Evolutionary conservation across 768 basidiomycete genomes (phyloP).

Genomic region (Trametes maxima): DNA sequence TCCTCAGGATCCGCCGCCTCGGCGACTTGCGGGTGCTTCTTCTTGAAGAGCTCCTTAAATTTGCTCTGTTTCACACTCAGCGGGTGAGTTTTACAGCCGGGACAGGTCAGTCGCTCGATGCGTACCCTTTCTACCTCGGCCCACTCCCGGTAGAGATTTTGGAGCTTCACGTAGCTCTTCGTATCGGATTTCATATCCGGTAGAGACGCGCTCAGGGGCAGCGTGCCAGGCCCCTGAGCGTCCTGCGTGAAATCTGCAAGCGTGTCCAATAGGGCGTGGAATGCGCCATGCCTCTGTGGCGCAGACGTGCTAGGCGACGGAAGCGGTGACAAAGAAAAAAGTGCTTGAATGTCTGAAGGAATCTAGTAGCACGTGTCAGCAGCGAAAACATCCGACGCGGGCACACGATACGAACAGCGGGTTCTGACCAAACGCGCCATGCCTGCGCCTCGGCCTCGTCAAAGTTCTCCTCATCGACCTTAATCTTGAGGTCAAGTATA

Average conservation of each 20-base stretch:
- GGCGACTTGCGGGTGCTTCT: conserved; percentile 41
- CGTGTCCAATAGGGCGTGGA: conserved; percentile 79
- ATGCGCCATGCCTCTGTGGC: conserved; percentile 45
- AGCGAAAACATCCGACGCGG: not conserved
- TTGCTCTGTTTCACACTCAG: conserved; percentile 13
- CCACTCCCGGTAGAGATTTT: conserved; percentile 79
- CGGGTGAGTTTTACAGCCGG: not conserved
- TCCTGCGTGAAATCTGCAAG: conserved; percentile 64
- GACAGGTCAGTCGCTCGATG: not conserved
- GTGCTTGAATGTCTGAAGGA: conserved; percentile 62
- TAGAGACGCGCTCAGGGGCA: conserved; percentile 84
- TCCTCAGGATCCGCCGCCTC: conserved; percentile 51
- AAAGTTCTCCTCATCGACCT: conserved; percentile 94
- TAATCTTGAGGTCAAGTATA: conserved; percentile 65
- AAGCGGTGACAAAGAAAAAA: conserved; percentile 67
- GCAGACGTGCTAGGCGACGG: conserved; percentile 36
- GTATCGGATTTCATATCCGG: conserved; percentile 98
- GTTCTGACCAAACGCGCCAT: conserved; percentile 74
- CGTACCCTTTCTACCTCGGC: conserved; percentile 67
- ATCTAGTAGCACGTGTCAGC: conserved; percentile 41
- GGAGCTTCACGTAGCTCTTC: conserved; percentile 76
- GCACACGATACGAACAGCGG: conserved; percentile 38
- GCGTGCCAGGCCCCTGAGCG: conserved; percentile 48
- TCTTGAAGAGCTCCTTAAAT: conserved; percentile 46
- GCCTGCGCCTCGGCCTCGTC: conserved; percentile 92